Evolutionary conservation across 1,284 basidiomycete species (phyloP).

Genomic region (Marasmius fiardii): DNA sequence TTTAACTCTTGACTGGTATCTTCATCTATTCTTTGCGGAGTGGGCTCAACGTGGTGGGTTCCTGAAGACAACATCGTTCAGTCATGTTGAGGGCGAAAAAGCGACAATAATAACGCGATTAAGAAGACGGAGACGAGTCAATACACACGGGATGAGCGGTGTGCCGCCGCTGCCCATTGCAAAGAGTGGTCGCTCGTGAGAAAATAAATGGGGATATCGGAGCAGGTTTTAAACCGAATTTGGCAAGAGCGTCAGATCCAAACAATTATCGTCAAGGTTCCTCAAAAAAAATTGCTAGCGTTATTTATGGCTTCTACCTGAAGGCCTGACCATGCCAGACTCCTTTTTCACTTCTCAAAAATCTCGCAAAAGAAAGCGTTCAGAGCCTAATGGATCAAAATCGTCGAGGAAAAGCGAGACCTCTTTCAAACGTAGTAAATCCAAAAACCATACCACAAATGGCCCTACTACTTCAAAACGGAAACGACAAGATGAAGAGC

Average conservation of each 20-base stretch:
- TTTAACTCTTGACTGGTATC: slow-evolving; percentile 38
- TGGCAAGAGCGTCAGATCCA: too few relatives aligned
- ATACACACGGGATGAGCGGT: too few relatives aligned
- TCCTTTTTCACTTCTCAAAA: slow-evolving; percentile 15
- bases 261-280: not conserved
- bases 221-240: too few relatives aligned
- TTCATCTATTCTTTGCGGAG: not conserved
- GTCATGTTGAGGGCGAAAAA: too few relatives aligned
- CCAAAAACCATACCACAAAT: slow-evolving; percentile 3
- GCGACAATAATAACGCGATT: too few relatives aligned
- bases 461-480: not conserved
- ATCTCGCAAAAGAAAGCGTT: slow-evolving; percentile 15
- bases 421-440: not conserved
- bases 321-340: slow-evolving; percentile 17
- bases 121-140: too few relatives aligned
- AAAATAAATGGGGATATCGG: too few relatives aligned
- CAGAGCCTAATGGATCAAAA: slow-evolving; percentile 6
- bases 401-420: not conserved
- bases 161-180: too few relatives aligned
- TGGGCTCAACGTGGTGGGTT: not conserved
- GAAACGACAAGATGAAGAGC: slow-evolving; percentile 59
- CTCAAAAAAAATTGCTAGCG: not conserved
- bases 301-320: not conserved
- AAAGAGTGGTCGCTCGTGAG: too few relatives aligned
- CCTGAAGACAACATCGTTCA: not conserved